Base-by-base conservation (phyloP, 495 filamentous ascomycete species). In the Aspergillus haitiensis region DNA sequence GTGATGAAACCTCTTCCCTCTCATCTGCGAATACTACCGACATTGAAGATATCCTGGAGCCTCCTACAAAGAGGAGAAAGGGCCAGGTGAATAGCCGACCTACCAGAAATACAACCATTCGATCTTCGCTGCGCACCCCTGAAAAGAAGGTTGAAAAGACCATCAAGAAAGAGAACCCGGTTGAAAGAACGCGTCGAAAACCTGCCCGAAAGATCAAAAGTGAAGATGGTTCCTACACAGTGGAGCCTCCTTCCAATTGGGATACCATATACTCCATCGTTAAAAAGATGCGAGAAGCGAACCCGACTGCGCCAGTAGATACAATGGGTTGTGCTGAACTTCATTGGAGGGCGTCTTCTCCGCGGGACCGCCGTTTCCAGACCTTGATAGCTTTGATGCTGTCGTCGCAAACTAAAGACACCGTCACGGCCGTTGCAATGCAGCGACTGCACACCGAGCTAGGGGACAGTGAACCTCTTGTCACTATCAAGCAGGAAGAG, bases 271-370 rank as follows among this genome's bases (percentile, higher is more conserved):
- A 97, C 72, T 72, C 81, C 39, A 78, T 84, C 1, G 88, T 92
- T 37, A 87, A 86, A 63, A 82, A 83, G 65, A 97, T 97, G 91
- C 86, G 94, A 2, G 79, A 80, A 54, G 73, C 77, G 11, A 82
- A 83, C 42, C 86, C 88, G n/a, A 78, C 82, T 0, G 94, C 94
- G 5, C 90, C 93, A 2, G 94, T 98, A 1, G 94, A 98, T 75
- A 97, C 95, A 0, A 97, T 98, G 94, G 94, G 94, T 16, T 98
- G 94, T 69, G 91, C 93, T 61, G 83, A 87, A 12, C 81, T 97
- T 10, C 70, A 73, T 53, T 78, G 74, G 75, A 69, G 71, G 7
- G 67, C 65, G 6, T 78, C 76, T 5, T 71, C 72, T 13, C 70
- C 71, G 0, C 60, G 65, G 61, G 90, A 93, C 68, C 84, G 84